A percentile compares a stretch with the other conserved stretches of the same genome.
Conservation (phyloP, 345 rosid genomes). For the Dovyalis caffra region DNA sequence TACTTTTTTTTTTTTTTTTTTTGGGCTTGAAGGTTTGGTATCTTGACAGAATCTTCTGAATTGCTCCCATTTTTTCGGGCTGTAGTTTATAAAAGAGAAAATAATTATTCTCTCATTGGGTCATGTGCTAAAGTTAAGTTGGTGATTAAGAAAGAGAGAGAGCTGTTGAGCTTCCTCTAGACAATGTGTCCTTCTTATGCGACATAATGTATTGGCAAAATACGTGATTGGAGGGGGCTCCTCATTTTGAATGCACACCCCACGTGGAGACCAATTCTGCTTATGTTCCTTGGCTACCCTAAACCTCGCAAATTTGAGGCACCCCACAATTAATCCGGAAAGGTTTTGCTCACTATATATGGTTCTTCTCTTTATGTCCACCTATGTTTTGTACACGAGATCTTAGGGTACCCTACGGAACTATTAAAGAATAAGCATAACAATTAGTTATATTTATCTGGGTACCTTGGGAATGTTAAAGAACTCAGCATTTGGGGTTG, state of each 20-base stretch:
- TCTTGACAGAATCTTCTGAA: slow-evolving; percentile 29
- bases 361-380: neutral
- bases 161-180: slow-evolving; percentile 23
- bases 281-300: slow-evolving; percentile 30
- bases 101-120: neutral
- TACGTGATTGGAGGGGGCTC: slow-evolving; percentile 33
- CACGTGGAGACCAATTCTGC: slow-evolving; percentile 46
- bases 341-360: neutral
- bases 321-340: neutral
- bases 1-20: neutral
- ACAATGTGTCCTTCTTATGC: slow-evolving; percentile 21
- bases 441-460: slow-evolving; percentile 2
- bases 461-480: slow-evolving; percentile 24
- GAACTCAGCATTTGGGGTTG: slow-evolving; percentile 2
- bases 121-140: slow-evolving; percentile 1
- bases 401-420: slow-evolving; percentile 14
- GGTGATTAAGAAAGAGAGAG: neutral
- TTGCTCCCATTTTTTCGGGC: slow-evolving; percentile 19
- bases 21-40: slow-evolving; percentile 1
- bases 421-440: neutral
- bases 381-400: slow-evolving; percentile 5
- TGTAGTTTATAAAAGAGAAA: neutral
- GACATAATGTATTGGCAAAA: slow-evolving; percentile 15
- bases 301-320: neutral
- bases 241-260: slow-evolving; percentile 26